A percentile compares a stretch with the other conserved stretches of the same genome.
phyloP scores from a whole-genome alignment of 179 eudicot genomes.

The Spergularia azorica region DNA sequence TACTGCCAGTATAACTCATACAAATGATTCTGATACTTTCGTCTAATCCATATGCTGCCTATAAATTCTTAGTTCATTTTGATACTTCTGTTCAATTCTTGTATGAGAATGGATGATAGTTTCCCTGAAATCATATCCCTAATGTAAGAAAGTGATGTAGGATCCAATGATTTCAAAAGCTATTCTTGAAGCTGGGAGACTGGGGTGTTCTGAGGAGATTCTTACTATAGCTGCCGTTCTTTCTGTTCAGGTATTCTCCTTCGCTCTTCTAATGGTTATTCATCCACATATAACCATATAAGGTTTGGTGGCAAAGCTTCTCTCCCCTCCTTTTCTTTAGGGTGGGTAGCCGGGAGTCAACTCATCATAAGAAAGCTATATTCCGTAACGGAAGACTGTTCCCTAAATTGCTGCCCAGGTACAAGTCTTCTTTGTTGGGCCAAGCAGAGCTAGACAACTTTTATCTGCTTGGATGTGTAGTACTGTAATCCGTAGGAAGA shows the following conservation, averaged over 20 bases:
- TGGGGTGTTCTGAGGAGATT: conserved; percentile 91
- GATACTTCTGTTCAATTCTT: not conserved
- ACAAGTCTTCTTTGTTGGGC: not conserved
- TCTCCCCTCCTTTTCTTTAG: too few relatives aligned
- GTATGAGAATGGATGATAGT: too few relatives aligned
- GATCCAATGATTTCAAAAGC: conserved; percentile 94
- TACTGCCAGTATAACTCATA: not conserved
- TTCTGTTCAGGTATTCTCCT: conserved; percentile 75
- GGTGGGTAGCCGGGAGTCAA: too few relatives aligned
- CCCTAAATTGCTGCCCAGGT: not conserved
- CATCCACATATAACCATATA: not conserved
- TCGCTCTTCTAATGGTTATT: not conserved
- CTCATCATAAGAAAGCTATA: not conserved
- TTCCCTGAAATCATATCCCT: conserved; percentile 44
- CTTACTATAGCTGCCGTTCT: conserved; percentile 88
- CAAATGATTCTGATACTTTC: conserved; percentile 3
- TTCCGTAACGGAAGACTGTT: not conserved
- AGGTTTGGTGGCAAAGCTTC: not conserved
- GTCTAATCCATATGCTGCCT: not conserved
- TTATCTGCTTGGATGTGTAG: too few relatives aligned
- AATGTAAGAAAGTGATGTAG: conserved; percentile 44
- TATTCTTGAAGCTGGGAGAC: conserved; percentile 75
- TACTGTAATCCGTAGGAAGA: too few relatives aligned
- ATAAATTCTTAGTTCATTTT: not conserved
- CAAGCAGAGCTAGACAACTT: not conserved